A percentile compares a stretch with the other conserved stretches of the same genome.
These are phyloP conservation scores for Hyphopichia buzzinii DNA, from an alignment of 1,139 yeast species.

Conservation along the genomic window DNA sequence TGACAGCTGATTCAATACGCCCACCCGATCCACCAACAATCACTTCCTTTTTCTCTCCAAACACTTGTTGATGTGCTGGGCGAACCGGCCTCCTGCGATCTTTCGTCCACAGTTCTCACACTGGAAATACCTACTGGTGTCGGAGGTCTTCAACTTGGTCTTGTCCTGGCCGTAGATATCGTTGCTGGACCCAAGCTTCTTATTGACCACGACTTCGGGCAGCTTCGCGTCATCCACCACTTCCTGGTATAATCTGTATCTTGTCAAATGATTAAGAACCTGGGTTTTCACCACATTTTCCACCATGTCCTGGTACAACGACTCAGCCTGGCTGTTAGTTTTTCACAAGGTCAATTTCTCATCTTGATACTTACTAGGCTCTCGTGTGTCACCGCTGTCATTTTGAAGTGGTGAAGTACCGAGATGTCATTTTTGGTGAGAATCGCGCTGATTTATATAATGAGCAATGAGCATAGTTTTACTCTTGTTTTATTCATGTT, in stretches of 20 bases:
- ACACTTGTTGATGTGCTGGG: constrained; percentile 90
- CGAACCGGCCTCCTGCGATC: constrained; percentile 88
- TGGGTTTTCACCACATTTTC: constrained; percentile 35
- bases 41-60: constrained; percentile 42
- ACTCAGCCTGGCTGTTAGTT: constrained; percentile 22
- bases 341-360: background rate
- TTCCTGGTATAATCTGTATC: constrained; percentile 21
- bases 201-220: constrained; percentile 5
- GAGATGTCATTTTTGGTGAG: no score
- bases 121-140: constrained; percentile 55
- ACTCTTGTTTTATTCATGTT: no score
- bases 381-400: constrained; percentile 12
- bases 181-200: constrained; percentile 14
- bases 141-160: constrained; percentile 36
- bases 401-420: no score
- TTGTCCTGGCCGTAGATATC: constrained; percentile 46
- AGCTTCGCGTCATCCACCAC: constrained; percentile 9
- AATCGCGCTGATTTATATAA: no score
- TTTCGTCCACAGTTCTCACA: constrained; percentile 83
- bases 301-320: constrained; percentile 34
- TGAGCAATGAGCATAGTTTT: no score
- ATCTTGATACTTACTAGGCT: constrained; percentile 13
- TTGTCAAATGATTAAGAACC: constrained; percentile 27
- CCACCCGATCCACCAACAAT: no score
- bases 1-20: no score